A percentile compares a stretch with the other conserved stretches of the same genome.
phyloP scores from a whole-genome alignment of 148 eudicot genomes.

The Agrostemma githago region DNA sequence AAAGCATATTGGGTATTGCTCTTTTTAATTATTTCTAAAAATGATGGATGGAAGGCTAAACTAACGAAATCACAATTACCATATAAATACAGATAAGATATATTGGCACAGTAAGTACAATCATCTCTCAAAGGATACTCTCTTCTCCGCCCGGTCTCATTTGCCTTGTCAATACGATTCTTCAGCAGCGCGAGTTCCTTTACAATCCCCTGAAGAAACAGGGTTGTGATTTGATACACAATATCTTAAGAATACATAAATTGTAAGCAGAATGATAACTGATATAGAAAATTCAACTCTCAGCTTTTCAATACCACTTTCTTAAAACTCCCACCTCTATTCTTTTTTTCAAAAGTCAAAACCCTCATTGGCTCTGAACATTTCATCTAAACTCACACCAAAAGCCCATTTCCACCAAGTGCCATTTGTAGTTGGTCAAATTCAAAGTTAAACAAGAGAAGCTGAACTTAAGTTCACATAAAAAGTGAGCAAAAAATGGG shows the following conservation, averaged over 20 bases:
- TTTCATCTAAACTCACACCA: too few relatives aligned
- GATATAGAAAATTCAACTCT: neutral
- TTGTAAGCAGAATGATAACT: neutral
- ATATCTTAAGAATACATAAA: neutral
- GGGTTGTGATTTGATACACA: neutral
- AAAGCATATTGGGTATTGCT: neutral
- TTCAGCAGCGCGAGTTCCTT: constrained; percentile 30
- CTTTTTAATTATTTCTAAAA: neutral
- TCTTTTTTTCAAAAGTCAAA: too few relatives aligned
- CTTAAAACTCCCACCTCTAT: too few relatives aligned
- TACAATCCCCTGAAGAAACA: constrained; percentile 23
- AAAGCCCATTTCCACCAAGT: too few relatives aligned
- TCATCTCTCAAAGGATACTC: constrained; percentile 29
- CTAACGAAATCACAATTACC: neutral
- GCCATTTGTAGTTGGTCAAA: neutral
- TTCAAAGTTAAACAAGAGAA: neutral
- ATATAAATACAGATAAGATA: neutral
- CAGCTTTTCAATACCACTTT: too few relatives aligned
- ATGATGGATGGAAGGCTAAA: neutral
- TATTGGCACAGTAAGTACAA: constrained; percentile 2
- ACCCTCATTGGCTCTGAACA: too few relatives aligned
- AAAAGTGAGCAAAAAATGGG: too few relatives aligned
- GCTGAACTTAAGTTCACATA: too few relatives aligned
- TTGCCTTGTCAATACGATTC: constrained; percentile 32
- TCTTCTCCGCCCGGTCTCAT: constrained; percentile 34